A percentile compares a stretch with the other conserved stretches of the same genome.
phyloP scores from a whole-genome alignment of 1,284 basidiomycete species.

The Chondrostereum purpureum region DNA sequence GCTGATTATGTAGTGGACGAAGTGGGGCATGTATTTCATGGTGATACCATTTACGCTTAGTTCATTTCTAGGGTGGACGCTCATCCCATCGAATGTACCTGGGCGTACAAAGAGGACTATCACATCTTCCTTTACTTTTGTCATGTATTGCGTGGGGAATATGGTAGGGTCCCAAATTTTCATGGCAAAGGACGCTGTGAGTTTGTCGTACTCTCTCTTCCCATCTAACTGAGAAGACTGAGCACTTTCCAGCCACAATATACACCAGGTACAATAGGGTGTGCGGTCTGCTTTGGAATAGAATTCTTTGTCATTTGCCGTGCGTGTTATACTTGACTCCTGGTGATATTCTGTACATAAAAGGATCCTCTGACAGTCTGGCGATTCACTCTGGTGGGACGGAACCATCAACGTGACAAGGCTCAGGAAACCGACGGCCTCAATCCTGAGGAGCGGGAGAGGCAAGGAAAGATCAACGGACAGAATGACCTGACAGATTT shows the following conservation, averaged over 20 bases:
- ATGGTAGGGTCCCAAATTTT: too few relatives aligned
- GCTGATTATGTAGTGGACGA: constrained; percentile 7
- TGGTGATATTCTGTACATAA: neutral
- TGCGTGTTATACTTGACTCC: neutral
- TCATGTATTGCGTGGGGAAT: too few relatives aligned
- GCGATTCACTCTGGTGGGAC: constrained; percentile 5
- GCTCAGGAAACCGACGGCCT: constrained; percentile 3
- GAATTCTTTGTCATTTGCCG: constrained; percentile 8
- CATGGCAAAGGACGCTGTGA: too few relatives aligned
- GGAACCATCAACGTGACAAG: constrained; percentile 6
- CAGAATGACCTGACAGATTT: constrained; percentile 6
- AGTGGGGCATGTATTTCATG: constrained; percentile 13
- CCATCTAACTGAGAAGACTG: too few relatives aligned
- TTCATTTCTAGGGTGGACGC: too few relatives aligned
- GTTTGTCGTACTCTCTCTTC: too few relatives aligned
- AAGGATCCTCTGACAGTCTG: neutral
- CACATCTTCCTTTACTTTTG: too few relatives aligned
- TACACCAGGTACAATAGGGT: too few relatives aligned
- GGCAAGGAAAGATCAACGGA: constrained; percentile 6
- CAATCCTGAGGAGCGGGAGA: constrained; percentile 6
- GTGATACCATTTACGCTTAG: too few relatives aligned
- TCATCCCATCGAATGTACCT: too few relatives aligned
- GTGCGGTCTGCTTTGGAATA: constrained; percentile 8
- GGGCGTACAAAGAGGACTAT: too few relatives aligned
- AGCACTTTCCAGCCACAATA: too few relatives aligned